These are phyloP conservation scores for Xylariaceae sp. DNA, from an alignment of 2,329 filamentous ascomycete species.

Conservation along the genomic window DNA sequence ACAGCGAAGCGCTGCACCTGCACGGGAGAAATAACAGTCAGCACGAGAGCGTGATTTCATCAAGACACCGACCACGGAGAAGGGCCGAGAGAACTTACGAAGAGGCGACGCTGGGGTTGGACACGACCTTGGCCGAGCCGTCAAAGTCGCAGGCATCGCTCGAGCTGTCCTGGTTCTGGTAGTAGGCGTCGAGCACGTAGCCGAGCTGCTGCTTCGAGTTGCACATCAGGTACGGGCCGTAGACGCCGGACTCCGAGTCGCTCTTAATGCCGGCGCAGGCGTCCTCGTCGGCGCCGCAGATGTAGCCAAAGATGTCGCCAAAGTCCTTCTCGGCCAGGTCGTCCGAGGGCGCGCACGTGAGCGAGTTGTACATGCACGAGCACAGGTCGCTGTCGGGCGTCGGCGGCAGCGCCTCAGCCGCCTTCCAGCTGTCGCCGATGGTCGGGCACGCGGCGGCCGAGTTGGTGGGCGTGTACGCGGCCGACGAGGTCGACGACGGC, in stretches of 20 bases:
- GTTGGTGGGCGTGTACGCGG: slow-evolving; percentile 56
- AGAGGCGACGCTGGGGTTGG: slow-evolving; percentile 12
- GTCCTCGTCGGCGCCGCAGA: slow-evolving; percentile 33
- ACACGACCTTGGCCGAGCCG: slow-evolving; percentile 40
- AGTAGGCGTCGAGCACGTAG: slow-evolving; percentile 54
- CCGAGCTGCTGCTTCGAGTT: slow-evolving; percentile 50
- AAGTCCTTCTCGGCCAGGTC: slow-evolving; percentile 45
- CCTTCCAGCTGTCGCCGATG: slow-evolving; percentile 48
- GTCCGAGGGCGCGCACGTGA: slow-evolving; percentile 53
- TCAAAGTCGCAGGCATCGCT: slow-evolving; percentile 50
- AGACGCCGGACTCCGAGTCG: slow-evolving; percentile 47
- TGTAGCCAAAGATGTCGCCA: slow-evolving; percentile 34
- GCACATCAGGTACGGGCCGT: slow-evolving; percentile 60
- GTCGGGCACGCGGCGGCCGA: slow-evolving; percentile 57
- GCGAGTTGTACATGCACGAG: slow-evolving; percentile 61
- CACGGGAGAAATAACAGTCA: slow-evolving; percentile 2
- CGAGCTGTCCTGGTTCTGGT: slow-evolving; percentile 38
- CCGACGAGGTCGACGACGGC: slow-evolving; percentile 51
- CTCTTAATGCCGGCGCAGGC: slow-evolving; percentile 50
- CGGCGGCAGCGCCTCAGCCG: slow-evolving; percentile 60
- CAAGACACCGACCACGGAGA: not conserved
- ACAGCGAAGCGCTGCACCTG: slow-evolving; percentile 38
- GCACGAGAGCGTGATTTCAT: slow-evolving; percentile 4
- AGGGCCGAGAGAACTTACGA: slow-evolving; percentile 12
- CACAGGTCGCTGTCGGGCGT: slow-evolving; percentile 62